Base-by-base conservation (phyloP, 2,329 filamentous ascomycete species). In the Huntiella abstrusa region DNA sequence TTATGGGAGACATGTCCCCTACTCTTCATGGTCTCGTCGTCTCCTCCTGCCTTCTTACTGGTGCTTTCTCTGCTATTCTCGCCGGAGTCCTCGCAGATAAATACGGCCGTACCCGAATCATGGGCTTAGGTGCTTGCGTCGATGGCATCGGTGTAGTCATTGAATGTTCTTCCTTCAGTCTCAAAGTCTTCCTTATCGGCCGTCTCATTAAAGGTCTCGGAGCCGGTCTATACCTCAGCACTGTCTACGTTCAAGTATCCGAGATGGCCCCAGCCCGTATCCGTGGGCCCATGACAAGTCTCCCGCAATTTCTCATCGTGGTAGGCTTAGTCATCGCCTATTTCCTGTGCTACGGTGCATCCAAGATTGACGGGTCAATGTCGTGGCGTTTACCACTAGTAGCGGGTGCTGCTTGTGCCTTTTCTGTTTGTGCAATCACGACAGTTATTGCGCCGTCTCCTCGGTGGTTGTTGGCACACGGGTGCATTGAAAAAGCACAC, bases 331-430 rank as follows among this genome's bases (percentile, higher is more conserved):
- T 69, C 2, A 51, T 62, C 0, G 75, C 75, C 0, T 79, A 71
- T 54, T 78, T 79, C 53, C 68, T 65, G 5, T 76, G 71, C 53
- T 78, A 79, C 51, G 74, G 71, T 10, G 70, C 69, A 6, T 61
- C 66, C 0, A 54, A 58, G 1, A 59, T 74, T 1, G 44, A 54
- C 0, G 65, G 64, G 1, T 67, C 68, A 0, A 54, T 73, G 1
- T 67, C 71, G 1, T 78, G 73, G 73, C 64, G 73, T 2, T 58
- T 73, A 0, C 74, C 74, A 0, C 60, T 72, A 2, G 63, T 63
- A 0, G 53, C 64, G 1, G 59, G 59, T 2, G 63, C 65, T 0
- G 54, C 55, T 3, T 53, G 62, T 6, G 58, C 58, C 4, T 57
- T 62, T 3, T 51, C 51, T 16, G 59, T 63, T 44, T 55, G 56